Evolutionary conservation across 1,284 basidiomycete species (phyloP), one percentile per base, ranked within the genome.

Genomic region (Ganoderma lingzhi): DNA sequence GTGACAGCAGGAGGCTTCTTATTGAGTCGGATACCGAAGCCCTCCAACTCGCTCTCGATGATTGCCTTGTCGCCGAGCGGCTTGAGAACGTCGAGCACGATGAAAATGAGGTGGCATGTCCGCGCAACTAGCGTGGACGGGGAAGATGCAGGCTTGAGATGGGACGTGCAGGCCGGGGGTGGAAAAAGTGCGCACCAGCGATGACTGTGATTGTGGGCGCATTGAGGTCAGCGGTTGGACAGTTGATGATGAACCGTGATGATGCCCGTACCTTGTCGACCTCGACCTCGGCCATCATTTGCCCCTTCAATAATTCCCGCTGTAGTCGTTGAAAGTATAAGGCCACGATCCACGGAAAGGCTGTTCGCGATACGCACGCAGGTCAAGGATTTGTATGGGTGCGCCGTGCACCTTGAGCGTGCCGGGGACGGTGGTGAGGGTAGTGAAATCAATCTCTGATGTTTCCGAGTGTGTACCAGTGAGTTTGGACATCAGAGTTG

Each of bases 261-360:
- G 51, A 17, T 28, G 9, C 41, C 41, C 85, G 70, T 76, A 87
- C 92, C 97, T 88, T 99, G 98, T 76, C 95, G 90, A 87, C 98
- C 98, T 87, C 98, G 88, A 84, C 98, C 98, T 82, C 96, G 93
- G 73, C 97, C 97, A 78, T 99, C 98, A 79, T 97, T 97, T 42
- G 98, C 98, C 76, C 98, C 98, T 82, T 99, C 98, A 74, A 99
- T 99, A 74, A 99, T 99, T 87, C 97, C 97, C 72, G 96, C 93
- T 95, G 70, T n/a, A 9, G 45, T 10, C 32, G 53, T 35, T 61
- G 39, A 65, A 62, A 19, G 17, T 2, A 53, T 73, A 58, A 67
- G 53, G 30, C 67, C 45, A 3, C 12, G 53, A 8, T 19, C 59
- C 69, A 48, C 41, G 53, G 9, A 63, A 73, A 45, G 75, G 68